Conservation (phyloP, 176 grass and related monocot species). For the Musa troglodytarum region DNA sequence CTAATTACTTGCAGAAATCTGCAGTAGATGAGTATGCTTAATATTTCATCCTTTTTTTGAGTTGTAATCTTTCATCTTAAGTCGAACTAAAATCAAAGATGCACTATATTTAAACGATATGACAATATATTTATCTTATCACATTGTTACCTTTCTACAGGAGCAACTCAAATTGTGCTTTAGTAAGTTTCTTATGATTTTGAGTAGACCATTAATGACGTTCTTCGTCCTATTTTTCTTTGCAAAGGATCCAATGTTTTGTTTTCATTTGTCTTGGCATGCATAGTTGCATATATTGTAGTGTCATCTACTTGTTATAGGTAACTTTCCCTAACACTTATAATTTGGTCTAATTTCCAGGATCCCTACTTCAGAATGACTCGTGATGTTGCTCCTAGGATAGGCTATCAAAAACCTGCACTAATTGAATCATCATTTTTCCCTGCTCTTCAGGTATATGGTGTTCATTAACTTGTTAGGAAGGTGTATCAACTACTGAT, state of each 20-base stretch:
- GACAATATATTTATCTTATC: no score
- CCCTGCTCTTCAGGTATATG: constrained; percentile 89
- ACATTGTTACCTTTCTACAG: no score
- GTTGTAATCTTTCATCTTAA: no score
- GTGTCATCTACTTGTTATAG: constrained; percentile 11
- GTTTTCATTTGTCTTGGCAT: not conserved
- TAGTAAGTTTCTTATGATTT: no score
- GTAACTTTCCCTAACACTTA: constrained; percentile 2
- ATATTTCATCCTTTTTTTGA: no score
- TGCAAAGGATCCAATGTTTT: not conserved
- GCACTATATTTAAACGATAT: no score
- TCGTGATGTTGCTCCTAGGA: constrained; percentile 94
- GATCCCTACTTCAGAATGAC: constrained; percentile 99
- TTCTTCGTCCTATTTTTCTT: not conserved
- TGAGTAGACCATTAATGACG: not conserved
- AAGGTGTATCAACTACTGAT: not conserved
- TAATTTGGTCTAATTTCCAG: constrained; percentile 27
- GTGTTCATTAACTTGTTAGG: not conserved
- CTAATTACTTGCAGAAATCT: no score
- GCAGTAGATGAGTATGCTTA: no score
- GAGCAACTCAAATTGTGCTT: no score
- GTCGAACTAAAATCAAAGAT: no score
- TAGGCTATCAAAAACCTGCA: constrained; percentile 88
- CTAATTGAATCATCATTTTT: constrained; percentile 95
- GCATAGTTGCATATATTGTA: not conserved